phyloP scores from a whole-genome alignment of 495 filamentous ascomycete genomes.

The Aspergillus kassunensis region DNA sequence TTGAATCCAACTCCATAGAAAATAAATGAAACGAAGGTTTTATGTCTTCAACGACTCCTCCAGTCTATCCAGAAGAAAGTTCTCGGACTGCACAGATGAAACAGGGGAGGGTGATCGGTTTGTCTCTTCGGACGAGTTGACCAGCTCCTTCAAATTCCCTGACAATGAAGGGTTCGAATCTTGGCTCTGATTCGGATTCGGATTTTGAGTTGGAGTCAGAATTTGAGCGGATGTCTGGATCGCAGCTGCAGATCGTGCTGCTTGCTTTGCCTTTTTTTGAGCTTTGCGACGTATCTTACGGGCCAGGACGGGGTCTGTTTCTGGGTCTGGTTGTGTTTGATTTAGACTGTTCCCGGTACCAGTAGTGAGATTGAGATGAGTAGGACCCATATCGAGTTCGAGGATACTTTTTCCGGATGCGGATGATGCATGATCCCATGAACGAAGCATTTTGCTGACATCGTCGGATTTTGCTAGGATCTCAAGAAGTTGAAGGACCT shows the following conservation, averaged over 20 bases:
- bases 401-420: constrained; percentile 18
- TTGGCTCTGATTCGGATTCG: background rate
- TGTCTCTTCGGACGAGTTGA: background rate
- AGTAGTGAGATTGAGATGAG: background rate
- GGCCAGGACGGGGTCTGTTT: constrained; percentile 4
- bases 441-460: constrained; percentile 35
- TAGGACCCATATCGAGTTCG: constrained; percentile 19
- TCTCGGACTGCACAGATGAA: constrained; percentile 21
- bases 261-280: constrained; percentile 22
- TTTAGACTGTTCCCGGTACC: background rate
- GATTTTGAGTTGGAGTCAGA: background rate
- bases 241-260: background rate
- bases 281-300: constrained; percentile 16
- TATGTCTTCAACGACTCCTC: constrained; percentile 21
- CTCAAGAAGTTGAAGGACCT: constrained; percentile 31
- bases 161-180: no score
- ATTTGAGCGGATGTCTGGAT: no score
- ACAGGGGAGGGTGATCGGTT: constrained; percentile 19
- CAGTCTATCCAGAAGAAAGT: constrained; percentile 26
- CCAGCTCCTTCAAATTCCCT: background rate
- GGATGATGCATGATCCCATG: constrained; percentile 20
- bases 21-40: background rate
- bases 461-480: constrained; percentile 33
- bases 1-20: background rate
- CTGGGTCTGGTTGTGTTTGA: background rate